Percentiles rank a stretch among this genome's conserved stretches.
Evolutionary conservation across 2,329 filamentous ascomycete species (phyloP).

Genomic region (Ophiostoma sp.): DNA sequence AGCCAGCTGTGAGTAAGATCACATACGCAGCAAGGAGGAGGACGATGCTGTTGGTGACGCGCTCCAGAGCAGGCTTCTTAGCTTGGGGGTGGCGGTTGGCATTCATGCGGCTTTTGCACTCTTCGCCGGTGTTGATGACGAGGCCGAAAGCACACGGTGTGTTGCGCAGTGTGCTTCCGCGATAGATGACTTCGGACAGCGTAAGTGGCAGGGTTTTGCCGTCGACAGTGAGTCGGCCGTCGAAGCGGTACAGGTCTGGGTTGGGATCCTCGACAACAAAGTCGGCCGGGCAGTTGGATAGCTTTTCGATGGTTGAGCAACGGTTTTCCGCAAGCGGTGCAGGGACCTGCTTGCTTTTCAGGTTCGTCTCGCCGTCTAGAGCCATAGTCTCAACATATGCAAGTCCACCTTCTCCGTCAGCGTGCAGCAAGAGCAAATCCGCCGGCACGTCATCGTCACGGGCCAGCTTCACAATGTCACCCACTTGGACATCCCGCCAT

Average conservation of each 20-base stretch:
- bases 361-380: constrained; percentile 73
- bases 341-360: constrained; percentile 69
- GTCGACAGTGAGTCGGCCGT: constrained; percentile 58
- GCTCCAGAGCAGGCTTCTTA: constrained; percentile 68
- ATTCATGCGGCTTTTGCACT: constrained; percentile 83
- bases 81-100: constrained; percentile 75
- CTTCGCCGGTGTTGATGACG: constrained; percentile 80
- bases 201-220: constrained; percentile 62
- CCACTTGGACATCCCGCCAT: constrained; percentile 46
- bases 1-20: constrained; percentile 69
- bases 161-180: constrained; percentile 79
- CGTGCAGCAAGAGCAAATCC: constrained; percentile 73
- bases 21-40: constrained; percentile 76
- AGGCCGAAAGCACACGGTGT: constrained; percentile 67
- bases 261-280: constrained; percentile 74
- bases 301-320: constrained; percentile 50
- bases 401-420: constrained; percentile 68
- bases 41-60: constrained; percentile 68
- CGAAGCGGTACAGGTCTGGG: constrained; percentile 69
- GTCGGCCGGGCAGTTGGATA: constrained; percentile 52
- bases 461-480: constrained; percentile 44
- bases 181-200: constrained; percentile 75
- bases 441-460: constrained; percentile 78
- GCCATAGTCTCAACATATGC: constrained; percentile 86
- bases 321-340: constrained; percentile 47